Base-by-base conservation (phyloP, 164 flowering plant species). In the Tetrastigma voinierianum region DNA sequence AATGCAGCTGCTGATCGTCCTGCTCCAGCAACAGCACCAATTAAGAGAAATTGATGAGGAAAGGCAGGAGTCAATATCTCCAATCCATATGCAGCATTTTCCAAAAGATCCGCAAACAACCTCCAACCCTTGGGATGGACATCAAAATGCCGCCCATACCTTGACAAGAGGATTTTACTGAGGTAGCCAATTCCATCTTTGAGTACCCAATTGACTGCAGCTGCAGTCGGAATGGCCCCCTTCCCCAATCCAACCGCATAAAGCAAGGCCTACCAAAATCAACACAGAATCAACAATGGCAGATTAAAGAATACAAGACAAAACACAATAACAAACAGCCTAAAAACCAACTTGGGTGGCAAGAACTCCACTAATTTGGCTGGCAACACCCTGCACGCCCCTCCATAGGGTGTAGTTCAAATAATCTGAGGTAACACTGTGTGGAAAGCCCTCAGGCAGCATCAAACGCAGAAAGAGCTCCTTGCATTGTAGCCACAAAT, bases 101-200 rank as follows among this genome's bases (percentile, higher is more conserved):
- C 99, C 73, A 96, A 68, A 44, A 96, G 83, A 82, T 96, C 98
- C 3, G 99, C 98, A 82, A 92, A 96, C 62, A 92, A 67, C 73
- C 99, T 89, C 99, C 99, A 96, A 4, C 98, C 98, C 72, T 96
- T 96, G 1, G 99, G 99, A 79, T 96, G 55, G 21, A 96, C 97
- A 82, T 92, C 99, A 76, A 96, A 96, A 80, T 96, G 98, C 12
- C 99, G 88, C 6, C 97, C 99, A 76, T 78, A 96, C 57, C 90
- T 90, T 6, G 99, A 92, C 62, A 93, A 65, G 58, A 93, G 57
- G 62, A 96, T 96, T 75, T 93, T 96, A 70, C 99, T 93, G 15
- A 92, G 77, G 70, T 96, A 96, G 32, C 99, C 99, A 69, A 96
- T 84, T 59, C 99, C 99, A 82, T 96, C 99, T 80, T 93, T 93